Evolutionary conservation across 164 flowering plant species (phyloP).

Genomic region (Hamamelis virginiana): DNA sequence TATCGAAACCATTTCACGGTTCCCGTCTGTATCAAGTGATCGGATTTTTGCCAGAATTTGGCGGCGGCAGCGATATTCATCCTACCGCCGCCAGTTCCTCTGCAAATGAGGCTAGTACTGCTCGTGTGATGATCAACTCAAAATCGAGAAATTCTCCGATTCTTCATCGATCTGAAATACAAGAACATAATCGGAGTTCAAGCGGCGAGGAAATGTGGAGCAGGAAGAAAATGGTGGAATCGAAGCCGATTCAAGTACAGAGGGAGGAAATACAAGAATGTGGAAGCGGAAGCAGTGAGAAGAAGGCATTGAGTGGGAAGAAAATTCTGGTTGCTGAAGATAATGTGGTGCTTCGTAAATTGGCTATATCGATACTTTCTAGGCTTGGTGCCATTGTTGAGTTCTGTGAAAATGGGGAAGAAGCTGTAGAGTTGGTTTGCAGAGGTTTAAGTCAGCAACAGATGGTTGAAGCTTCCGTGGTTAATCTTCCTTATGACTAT

Average conservation of each 20-base stretch:
- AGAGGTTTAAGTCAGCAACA: constrained; percentile 22
- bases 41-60: constrained; percentile 48
- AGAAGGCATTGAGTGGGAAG: constrained; percentile 44
- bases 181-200: neutral
- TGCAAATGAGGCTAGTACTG: too few species aligned
- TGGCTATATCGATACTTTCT: constrained; percentile 21
- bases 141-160: neutral
- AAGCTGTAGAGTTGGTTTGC: constrained; percentile 31
- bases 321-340: constrained; percentile 68
- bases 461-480: neutral
- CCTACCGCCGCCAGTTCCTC: too few species aligned
- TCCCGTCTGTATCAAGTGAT: constrained; percentile 31
- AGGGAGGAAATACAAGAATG: constrained; percentile 14
- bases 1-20: constrained; percentile 48
- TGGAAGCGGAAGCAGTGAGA: neutral
- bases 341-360: constrained; percentile 10
- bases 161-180: constrained; percentile 5
- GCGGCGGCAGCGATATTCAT: too few species aligned
- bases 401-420: constrained; percentile 49
- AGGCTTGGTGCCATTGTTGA: constrained; percentile 47
- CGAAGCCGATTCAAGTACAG: too few species aligned
- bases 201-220: neutral
- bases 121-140: too few species aligned
- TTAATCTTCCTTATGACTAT: constrained; percentile 39
- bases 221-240: neutral